Evolutionary conservation across 208 protist species (phyloP).

Genomic region (Leptomonas pyrrhocoris): DNA sequence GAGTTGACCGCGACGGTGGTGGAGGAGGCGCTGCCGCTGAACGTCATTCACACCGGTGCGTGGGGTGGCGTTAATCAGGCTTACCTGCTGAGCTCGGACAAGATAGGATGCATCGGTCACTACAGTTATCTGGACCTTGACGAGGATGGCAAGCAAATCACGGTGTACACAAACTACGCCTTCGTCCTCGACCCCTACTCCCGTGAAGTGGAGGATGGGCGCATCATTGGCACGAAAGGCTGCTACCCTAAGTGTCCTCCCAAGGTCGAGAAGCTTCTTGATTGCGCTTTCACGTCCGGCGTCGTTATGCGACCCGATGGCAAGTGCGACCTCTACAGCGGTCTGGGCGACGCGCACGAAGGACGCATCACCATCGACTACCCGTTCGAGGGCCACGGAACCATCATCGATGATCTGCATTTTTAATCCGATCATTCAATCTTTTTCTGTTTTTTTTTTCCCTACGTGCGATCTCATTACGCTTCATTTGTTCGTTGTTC

Average conservation of each 20-base stretch:
- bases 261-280: slow-evolving; percentile 54
- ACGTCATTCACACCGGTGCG: slow-evolving; percentile 50
- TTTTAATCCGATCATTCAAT: slow-evolving; percentile 18
- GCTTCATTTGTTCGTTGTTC: not conserved
- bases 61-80: slow-evolving; percentile 72
- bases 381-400: slow-evolving; percentile 66
- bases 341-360: slow-evolving; percentile 59
- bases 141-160: slow-evolving; percentile 40
- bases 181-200: slow-evolving; percentile 66
- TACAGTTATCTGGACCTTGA: slow-evolving; percentile 63
- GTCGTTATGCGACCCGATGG: slow-evolving; percentile 72
- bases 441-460: slow-evolving; percentile 12
- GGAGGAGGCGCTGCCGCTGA: slow-evolving; percentile 35
- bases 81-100: slow-evolving; percentile 60
- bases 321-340: slow-evolving; percentile 71
- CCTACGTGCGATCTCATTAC: not conserved
- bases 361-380: slow-evolving; percentile 77
- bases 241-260: slow-evolving; percentile 57
- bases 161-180: slow-evolving; percentile 66
- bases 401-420: slow-evolving; percentile 47
- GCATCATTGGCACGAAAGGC: slow-evolving; percentile 51
- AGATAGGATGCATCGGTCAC: slow-evolving; percentile 67
- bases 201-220: slow-evolving; percentile 39
- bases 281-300: slow-evolving; percentile 67
- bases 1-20: slow-evolving; percentile 36